Base-by-base conservation (phyloP, 1,139 yeast genomes). In the Saccharomyces hybrid region DNA sequence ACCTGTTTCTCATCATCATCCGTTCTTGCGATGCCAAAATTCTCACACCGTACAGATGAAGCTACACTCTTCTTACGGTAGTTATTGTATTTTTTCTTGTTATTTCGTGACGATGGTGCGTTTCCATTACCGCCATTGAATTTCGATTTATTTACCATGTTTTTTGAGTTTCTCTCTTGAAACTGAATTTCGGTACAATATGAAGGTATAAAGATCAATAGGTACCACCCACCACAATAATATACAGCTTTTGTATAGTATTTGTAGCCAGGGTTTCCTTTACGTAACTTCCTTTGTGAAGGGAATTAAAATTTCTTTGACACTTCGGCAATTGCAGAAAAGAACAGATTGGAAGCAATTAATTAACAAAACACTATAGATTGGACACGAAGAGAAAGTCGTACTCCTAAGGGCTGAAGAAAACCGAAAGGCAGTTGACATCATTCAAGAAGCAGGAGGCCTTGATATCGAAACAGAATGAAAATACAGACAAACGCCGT, bases 401-500 rank as follows among this genome's bases (percentile, higher is more conserved):
- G 38, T 32, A 32, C 38, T 32, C 38, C 9, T 2, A 13, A 32
- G 14, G 38, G 38, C 14, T 32, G 9, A 13, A 32, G 8, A 32
- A 13, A 13, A 32, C 38, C 14, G 14, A 32, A 32, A 3, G 38
- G 4, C 38, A 31, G 34, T 32, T 13, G 14, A n/a, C 38, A 32
- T 32, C 38, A 32, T 32, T 32, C 14, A 31, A 31, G 14, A 31
- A 31, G 23, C 23, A 19, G 49, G 29, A 54, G 26, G 46, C 23
- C 42, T 34, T 25, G 42, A 49, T n/a, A 25, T 47, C 48, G 47
- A 25, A 29, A 27, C 23, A 5, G 56, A 19, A 86, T 86, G 42
- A 53, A 81, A 75, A 75, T 83, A 56, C 89, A 85, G 66, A 78
- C 78, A 23, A 76, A 79, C 59, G 95, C 96, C 29, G 77, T 82